A percentile compares a stretch with the other conserved stretches of the same genome.
Evolutionary conservation across 1,284 basidiomycete species (phyloP).

Genomic region (Rhodotorula sp.): DNA sequence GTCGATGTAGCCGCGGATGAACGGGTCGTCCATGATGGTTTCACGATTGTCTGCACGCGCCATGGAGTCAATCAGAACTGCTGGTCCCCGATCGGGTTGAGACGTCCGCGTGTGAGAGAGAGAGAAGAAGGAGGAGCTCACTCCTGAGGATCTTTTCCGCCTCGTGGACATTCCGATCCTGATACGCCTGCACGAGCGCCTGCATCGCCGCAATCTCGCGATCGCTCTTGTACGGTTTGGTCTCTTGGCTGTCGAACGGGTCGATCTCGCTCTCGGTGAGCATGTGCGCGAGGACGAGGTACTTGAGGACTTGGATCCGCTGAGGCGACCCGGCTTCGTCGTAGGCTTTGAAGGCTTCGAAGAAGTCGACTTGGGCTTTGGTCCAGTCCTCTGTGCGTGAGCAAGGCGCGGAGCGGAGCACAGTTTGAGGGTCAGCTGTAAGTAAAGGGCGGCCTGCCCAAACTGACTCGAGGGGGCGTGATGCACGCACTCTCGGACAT

Average conservation of each 20-base stretch:
- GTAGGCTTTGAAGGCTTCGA: conserved; percentile 97
- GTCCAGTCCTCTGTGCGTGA: conserved; percentile 77
- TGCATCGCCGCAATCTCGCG: conserved; percentile 98
- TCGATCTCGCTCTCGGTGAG: conserved; percentile 97
- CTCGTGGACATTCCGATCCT: conserved; percentile 88
- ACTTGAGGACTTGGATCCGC: conserved; percentile 96
- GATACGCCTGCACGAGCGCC: conserved; percentile 91
- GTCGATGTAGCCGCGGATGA: conserved; percentile 90
- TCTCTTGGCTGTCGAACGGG: conserved; percentile 98
- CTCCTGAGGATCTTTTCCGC: conserved; percentile 92
- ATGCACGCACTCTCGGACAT: conserved; percentile 87
- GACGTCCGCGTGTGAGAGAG: too few species aligned
- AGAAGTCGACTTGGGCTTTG: conserved; percentile 94
- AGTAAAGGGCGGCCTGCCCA: too few species aligned
- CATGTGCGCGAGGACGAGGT: conserved; percentile 97
- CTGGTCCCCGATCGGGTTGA: too few species aligned
- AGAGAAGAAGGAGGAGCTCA: conserved; percentile 45
- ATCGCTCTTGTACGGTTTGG: conserved; percentile 98
- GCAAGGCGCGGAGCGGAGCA: neutral
- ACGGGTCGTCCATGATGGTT: conserved; percentile 91
- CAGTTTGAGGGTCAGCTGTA: neutral
- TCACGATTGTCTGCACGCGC: conserved; percentile 70
- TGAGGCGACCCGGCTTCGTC: conserved; percentile 97
- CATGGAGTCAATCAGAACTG: too few species aligned
- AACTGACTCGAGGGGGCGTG: too few species aligned